Evolutionary conservation across 148 eudicot species (phyloP).

Genomic region (Bassia scoparia): DNA sequence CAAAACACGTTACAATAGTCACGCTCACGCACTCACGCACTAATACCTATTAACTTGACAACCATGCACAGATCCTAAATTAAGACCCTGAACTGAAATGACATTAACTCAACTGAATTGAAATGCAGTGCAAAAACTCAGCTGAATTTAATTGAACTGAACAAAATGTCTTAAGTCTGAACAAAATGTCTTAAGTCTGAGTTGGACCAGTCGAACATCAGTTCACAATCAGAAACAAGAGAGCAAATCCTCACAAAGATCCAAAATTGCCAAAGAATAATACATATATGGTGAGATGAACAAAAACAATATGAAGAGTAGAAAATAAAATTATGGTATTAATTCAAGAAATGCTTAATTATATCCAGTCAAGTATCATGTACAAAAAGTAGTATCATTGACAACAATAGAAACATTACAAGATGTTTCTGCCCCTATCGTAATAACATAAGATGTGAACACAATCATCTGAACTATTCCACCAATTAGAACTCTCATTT

Average conservation of each 20-base stretch:
- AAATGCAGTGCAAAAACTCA: too few relatives aligned
- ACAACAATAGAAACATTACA: constrained; percentile 6
- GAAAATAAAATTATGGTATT: neutral
- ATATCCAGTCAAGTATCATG: constrained; percentile 19
- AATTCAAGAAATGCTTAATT: constrained; percentile 6
- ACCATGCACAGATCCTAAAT: neutral
- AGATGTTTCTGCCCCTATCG: neutral
- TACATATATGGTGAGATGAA: neutral
- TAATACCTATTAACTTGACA: too few relatives aligned
- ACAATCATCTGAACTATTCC: neutral
- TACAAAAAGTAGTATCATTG: constrained; percentile 15
- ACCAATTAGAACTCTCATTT: constrained; percentile 13
- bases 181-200: too few relatives aligned
- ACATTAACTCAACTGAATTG: too few relatives aligned
- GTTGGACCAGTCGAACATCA: neutral
- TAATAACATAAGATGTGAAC: neutral
- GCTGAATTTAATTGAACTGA: too few relatives aligned
- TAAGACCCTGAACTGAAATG: too few relatives aligned
- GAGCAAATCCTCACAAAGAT: neutral
- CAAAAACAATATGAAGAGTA: neutral
- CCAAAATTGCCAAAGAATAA: neutral
- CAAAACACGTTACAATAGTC: too few relatives aligned
- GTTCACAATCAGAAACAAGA: neutral
- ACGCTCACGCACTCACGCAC: too few relatives aligned
- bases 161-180: too few relatives aligned